Percentiles rank a stretch among this genome's conserved stretches.
Conservation (phyloP, 208 protist genomes). For the Leishmania lainsoni region DNA sequence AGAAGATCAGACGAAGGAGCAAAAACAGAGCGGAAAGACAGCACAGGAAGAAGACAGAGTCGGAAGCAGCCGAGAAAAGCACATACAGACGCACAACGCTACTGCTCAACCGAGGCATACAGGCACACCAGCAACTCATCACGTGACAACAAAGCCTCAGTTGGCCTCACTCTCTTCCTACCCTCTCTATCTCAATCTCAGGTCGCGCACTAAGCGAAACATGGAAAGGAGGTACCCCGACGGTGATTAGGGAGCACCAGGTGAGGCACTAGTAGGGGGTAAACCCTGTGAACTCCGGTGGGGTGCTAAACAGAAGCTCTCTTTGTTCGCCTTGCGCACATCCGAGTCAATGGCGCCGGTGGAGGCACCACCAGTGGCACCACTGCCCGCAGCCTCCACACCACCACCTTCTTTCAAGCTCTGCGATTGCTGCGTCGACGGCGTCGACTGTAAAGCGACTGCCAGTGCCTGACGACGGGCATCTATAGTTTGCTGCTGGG, state of each 20-base stretch:
- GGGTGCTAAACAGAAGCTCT: slow-evolving; percentile 71
- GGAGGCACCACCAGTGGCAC: neutral
- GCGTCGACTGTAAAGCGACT: slow-evolving; percentile 20
- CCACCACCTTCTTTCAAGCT: neutral
- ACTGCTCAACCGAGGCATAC: neutral
- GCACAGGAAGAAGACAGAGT: neutral
- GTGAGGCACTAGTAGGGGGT: neutral
- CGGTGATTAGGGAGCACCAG: slow-evolving; percentile 1
- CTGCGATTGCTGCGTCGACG: slow-evolving; percentile 22
- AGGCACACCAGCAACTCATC: neutral
- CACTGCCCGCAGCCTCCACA: neutral
- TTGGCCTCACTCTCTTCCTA: neutral
- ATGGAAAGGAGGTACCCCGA: neutral
- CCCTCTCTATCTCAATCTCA: no score
- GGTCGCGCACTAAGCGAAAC: no score
- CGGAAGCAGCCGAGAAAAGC: neutral
- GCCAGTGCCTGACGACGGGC: slow-evolving; percentile 9
- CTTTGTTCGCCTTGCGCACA: slow-evolving; percentile 33
- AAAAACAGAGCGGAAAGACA: neutral
- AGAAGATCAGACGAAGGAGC: no score
- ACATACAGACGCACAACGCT: no score
- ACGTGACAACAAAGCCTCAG: neutral
- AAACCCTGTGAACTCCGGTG: slow-evolving; percentile 80
- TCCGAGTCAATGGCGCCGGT: slow-evolving; percentile 28
- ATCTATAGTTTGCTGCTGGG: slow-evolving; percentile 33